Evolutionary conservation across 2,329 filamentous ascomycete species (phyloP), one percentile per base, ranked within the genome.

Genomic region (Aureobasidium namibiae): DNA sequence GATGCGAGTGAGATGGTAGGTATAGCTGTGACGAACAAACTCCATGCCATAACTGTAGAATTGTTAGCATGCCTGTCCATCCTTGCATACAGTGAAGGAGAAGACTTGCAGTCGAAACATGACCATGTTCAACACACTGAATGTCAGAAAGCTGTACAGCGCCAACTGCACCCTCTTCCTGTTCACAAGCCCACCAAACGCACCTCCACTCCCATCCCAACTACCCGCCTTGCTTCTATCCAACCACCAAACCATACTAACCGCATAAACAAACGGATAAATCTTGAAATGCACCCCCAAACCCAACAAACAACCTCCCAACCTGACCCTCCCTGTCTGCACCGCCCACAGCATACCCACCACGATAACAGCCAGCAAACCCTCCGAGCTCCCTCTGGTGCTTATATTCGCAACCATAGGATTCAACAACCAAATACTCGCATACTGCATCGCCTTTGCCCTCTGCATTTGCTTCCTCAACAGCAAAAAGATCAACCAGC

Each of bases 351-450:
- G 74, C 36, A 97, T 72, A 0, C 84, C 88, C 62, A 90, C 84
- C 6, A 95, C 90, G 70, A 96, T 80, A 0, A 92, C 90, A 16
- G 90, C 91, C 8, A 99, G 74, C 13, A 99, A 71, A 0, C 94
- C 94, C 74, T 99, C 94, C 0, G 91, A 94, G 74, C 92, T 96
- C 14, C 94, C 94, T 50, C 94, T 80, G 13, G 94, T 97, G 73
- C 90, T 96, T 68, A 99, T 99, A 38, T 91, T 90, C 0, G 94
- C 94, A 10, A 97, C 94, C 92, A 99, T 97, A 0, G 94, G 94
- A 68, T 99, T 99, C 69, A 96, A 80, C 62, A 97, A 76, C 94
- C 94, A 99, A 39, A 96, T 87, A 64, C 86, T 85, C 0, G 92
- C 88, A 67, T 89, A 96, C 62, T 82, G 84, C 62, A 92, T 77